Conservation (phyloP, 1,284 basidiomycete genomes). For the Peniophora sp. region DNA sequence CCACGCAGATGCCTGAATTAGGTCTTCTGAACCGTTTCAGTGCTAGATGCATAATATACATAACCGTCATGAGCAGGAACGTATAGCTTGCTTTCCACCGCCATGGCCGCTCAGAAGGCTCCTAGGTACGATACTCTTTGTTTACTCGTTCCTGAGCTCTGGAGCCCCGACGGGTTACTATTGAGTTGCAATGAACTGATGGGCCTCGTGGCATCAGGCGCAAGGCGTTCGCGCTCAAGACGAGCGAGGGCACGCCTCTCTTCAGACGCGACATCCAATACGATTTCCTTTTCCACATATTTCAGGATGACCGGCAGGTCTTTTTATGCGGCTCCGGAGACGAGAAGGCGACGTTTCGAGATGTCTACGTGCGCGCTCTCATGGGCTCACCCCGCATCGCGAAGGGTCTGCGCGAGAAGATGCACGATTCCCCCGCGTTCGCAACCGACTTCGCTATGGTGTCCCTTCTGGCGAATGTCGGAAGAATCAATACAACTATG, state of each 20-base stretch:
- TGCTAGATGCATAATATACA: too few species aligned
- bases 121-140: slow-evolving; percentile 6
- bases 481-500: slow-evolving; percentile 79
- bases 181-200: slow-evolving; percentile 8
- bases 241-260: slow-evolving; percentile 52
- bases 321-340: slow-evolving; percentile 34
- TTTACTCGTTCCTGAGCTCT: neutral
- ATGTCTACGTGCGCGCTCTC: slow-evolving; percentile 71
- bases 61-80: too few species aligned
- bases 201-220: slow-evolving; percentile 29
- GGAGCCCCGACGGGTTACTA: too few species aligned
- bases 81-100: too few species aligned
- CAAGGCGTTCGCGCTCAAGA: slow-evolving; percentile 43
- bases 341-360: slow-evolving; percentile 43
- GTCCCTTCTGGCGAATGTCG: slow-evolving; percentile 72
- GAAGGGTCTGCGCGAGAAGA: slow-evolving; percentile 60
- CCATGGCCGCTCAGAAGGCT: slow-evolving; percentile 13
- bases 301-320: slow-evolving; percentile 49
- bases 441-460: slow-evolving; percentile 74
- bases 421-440: slow-evolving; percentile 55
- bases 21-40: too few species aligned
- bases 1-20: too few species aligned
- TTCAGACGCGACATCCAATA: slow-evolving; percentile 67
- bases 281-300: slow-evolving; percentile 65
- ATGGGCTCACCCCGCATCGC: slow-evolving; percentile 63